These are phyloP conservation scores for Daldinia vernicosa DNA, from an alignment of 495 filamentous ascomycete genomes.

Conservation along the genomic window DNA sequence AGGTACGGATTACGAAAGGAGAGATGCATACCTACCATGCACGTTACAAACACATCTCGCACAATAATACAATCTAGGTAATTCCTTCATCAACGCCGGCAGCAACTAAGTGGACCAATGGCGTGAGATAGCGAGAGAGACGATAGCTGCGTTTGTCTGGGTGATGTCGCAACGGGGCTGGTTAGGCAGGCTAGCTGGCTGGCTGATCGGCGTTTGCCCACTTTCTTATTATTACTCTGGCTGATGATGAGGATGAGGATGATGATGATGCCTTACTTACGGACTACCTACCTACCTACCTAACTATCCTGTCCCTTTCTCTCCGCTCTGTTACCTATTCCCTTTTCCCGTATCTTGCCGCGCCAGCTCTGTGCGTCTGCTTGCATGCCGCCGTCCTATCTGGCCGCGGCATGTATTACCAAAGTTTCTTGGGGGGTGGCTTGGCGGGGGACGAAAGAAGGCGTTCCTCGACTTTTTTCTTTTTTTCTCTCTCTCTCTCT, in stretches of 20 bases:
- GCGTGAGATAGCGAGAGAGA: slow-evolving; percentile 8
- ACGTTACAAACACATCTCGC: slow-evolving; percentile 17
- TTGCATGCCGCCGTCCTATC: slow-evolving; percentile 6
- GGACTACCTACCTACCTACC: no score
- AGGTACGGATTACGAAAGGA: neutral
- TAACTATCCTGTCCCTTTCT: neutral
- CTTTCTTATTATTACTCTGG: neutral
- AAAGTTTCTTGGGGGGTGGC: neutral
- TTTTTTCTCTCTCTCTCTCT: neutral
- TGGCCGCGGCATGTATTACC: slow-evolving; percentile 5
- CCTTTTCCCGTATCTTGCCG: slow-evolving; percentile 15
- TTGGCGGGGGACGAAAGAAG: slow-evolving; percentile 1
- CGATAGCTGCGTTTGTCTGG: slow-evolving; percentile 15
- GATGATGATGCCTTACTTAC: no score
- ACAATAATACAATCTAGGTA: slow-evolving; percentile 7
- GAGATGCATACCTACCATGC: slow-evolving; percentile 1
- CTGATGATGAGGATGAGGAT: neutral
- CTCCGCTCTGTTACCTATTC: neutral
- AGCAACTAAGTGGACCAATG: slow-evolving; percentile 9
- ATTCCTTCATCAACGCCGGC: neutral
- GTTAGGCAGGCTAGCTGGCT: neutral
- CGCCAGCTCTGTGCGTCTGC: slow-evolving; percentile 3
- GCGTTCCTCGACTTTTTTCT: neutral
- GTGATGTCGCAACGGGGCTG: slow-evolving; percentile 19
- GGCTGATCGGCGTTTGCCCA: slow-evolving; percentile 33